Conservation (phyloP, 768 basidiomycete species). For the Heimioporus sp. region DNA sequence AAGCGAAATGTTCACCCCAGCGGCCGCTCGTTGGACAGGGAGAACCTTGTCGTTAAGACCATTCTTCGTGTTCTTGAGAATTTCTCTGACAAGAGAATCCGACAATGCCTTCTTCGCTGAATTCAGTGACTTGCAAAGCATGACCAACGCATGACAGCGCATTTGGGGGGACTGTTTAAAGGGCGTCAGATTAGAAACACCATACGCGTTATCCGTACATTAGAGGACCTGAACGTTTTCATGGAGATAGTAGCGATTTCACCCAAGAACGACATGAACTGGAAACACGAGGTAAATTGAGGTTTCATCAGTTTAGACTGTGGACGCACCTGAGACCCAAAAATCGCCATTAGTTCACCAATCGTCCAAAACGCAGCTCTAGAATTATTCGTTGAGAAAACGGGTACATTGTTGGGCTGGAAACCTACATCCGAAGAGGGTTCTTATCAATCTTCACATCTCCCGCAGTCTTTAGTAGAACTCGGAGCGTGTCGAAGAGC, state of each 20-base stretch:
- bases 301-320: neutral
- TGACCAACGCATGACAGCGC: constrained; percentile 74
- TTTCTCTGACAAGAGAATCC: constrained; percentile 75
- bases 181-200: neutral
- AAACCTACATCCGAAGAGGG: constrained; percentile 60
- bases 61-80: constrained; percentile 77
- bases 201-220: constrained; percentile 43
- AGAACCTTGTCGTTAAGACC: constrained; percentile 80
- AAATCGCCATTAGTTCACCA: constrained; percentile 83
- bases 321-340: constrained; percentile 76
- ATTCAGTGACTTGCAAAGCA: constrained; percentile 75
- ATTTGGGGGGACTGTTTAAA: constrained; percentile 67
- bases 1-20: constrained; percentile 52
- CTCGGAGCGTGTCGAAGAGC: constrained; percentile 83
- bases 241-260: constrained; percentile 70
- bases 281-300: neutral
- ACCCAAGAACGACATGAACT: constrained; percentile 96
- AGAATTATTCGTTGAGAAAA: constrained; percentile 6
- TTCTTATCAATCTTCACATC: constrained; percentile 76
- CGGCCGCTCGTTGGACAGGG: constrained; percentile 80
- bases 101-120: constrained; percentile 83
- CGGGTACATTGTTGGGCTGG: neutral
- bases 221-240: constrained; percentile 70
- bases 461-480: constrained; percentile 68
- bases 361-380: constrained; percentile 86